These are phyloP conservation scores for Mortierella sp. DNA, from an alignment of 371 early-diverging fungal genomes.

Conservation along the genomic window DNA sequence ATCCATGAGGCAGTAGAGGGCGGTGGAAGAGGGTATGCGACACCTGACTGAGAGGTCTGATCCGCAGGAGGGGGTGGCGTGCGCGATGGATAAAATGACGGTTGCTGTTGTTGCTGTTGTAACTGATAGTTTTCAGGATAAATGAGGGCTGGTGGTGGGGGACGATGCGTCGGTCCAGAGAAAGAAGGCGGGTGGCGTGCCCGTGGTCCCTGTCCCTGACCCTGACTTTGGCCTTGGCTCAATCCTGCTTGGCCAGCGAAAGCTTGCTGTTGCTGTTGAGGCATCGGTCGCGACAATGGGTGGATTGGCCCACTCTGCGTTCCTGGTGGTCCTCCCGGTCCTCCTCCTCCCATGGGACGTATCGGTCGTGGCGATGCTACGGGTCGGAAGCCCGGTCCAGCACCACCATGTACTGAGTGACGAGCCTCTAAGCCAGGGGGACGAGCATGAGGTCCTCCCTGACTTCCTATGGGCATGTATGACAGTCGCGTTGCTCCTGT, in stretches of 20 bases:
- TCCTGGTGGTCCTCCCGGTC: conserved; percentile 16
- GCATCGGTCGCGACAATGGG: conserved; percentile 5
- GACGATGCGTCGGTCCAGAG: conserved; percentile 19
- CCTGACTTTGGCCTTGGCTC: background rate
- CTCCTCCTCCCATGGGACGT: conserved; percentile 15
- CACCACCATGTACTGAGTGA: conserved; percentile 15
- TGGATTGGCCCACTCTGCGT: background rate
- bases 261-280: conserved; percentile 17
- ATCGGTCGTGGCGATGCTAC: conserved; percentile 9
- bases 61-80: background rate
- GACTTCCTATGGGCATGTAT: conserved; percentile 1
- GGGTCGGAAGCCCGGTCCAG: conserved; percentile 19
- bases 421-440: conserved; percentile 17
- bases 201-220: background rate
- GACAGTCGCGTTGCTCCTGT: conserved; percentile 9
- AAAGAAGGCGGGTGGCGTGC: conserved; percentile 23
- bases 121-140: conserved; percentile 18
- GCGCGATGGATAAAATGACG: background rate
- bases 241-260: conserved; percentile 5
- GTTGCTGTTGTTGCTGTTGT: conserved; percentile 28
- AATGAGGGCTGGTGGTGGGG: conserved; percentile 13
- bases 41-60: conserved; percentile 3
- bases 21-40: conserved; percentile 26
- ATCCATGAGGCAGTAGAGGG: conserved; percentile 2
- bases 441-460: background rate